phyloP scores from a whole-genome alignment of 2,329 filamentous ascomycete species.

The Paraphoma chrysanthemicola region DNA sequence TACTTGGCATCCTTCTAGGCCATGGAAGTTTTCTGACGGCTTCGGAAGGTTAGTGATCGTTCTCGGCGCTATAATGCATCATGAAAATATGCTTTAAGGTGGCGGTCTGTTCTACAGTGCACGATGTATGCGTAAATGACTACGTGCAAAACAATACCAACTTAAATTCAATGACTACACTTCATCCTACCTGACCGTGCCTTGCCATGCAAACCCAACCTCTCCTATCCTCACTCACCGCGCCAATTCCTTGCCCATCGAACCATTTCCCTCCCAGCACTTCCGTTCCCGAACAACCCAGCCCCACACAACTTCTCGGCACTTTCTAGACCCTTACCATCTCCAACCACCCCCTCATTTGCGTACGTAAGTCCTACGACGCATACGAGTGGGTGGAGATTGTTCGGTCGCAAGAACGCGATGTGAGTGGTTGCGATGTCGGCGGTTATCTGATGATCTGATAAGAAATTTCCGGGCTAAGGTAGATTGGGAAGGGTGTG shows the following conservation, averaged over 20 bases:
- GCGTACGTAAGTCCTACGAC: slow-evolving; percentile 1
- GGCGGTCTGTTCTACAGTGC: neutral
- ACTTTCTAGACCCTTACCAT: neutral
- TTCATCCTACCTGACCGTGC: no score
- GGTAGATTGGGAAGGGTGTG: neutral
- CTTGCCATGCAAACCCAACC: no score
- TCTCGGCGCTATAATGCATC: neutral
- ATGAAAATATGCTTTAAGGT: neutral
- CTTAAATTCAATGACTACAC: neutral
- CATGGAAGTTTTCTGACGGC: no score
- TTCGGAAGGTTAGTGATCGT: no score
- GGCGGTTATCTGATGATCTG: slow-evolving; percentile 26
- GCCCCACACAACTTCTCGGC: no score
- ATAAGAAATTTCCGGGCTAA: slow-evolving; percentile 11
- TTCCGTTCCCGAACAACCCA: no score
- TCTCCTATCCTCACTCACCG: no score
- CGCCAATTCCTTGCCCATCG: no score
- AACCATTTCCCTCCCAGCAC: no score
- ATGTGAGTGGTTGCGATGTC: slow-evolving; percentile 18
- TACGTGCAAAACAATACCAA: neutral
- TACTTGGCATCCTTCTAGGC: neutral
- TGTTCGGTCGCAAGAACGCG: slow-evolving; percentile 9
- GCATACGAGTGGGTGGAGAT: slow-evolving; percentile 18
- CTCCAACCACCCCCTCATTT: neutral
- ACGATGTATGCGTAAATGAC: neutral